Conservation (phyloP, 2,329 filamentous ascomycete species). For the Conoideocrella luteorostrata region DNA sequence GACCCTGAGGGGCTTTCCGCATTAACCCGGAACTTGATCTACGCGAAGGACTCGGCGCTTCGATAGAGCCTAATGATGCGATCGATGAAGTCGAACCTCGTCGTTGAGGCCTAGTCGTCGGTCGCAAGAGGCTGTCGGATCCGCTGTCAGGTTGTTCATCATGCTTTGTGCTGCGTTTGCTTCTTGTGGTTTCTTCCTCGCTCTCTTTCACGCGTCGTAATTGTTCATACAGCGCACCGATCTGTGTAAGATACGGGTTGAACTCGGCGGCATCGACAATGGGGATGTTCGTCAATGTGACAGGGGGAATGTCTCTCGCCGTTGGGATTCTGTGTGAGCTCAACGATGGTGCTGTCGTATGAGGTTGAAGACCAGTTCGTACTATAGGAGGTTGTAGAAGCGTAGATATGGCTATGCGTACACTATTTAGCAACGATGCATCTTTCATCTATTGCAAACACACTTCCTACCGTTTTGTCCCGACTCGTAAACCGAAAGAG, state of each 20-base stretch:
- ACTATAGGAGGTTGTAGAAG: slow-evolving; percentile 88
- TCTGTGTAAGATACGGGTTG: slow-evolving; percentile 74
- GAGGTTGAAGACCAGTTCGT: slow-evolving; percentile 76
- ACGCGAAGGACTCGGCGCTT: slow-evolving; percentile 35
- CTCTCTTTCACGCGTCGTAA: slow-evolving; percentile 77
- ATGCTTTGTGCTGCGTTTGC: slow-evolving; percentile 31
- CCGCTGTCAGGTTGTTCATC: slow-evolving; percentile 35
- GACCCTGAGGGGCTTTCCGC: slow-evolving; percentile 60
- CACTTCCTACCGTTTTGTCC: slow-evolving; percentile 65
- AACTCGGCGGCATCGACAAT: slow-evolving; percentile 77
- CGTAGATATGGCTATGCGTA: slow-evolving; percentile 70
- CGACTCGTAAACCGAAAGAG: slow-evolving; percentile 58
- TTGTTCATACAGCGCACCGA: slow-evolving; percentile 83
- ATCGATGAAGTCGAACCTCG: slow-evolving; percentile 37
- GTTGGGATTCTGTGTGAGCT: slow-evolving; percentile 77
- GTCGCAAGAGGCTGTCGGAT: slow-evolving; percentile 42
- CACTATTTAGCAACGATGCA: background rate
- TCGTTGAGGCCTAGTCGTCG: slow-evolving; percentile 26
- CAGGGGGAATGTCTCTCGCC: slow-evolving; percentile 83
- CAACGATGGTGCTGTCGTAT: slow-evolving; percentile 62
- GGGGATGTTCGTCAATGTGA: slow-evolving; percentile 81
- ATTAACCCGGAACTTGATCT: slow-evolving; percentile 42
- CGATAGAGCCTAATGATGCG: slow-evolving; percentile 44
- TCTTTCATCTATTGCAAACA: background rate
- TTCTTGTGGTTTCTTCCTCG: slow-evolving; percentile 54